Percentiles rank a stretch among this genome's conserved stretches.
phyloP scores from a whole-genome alignment of 140 eudicot genomes.

The Erigeron philadelphicus region DNA sequence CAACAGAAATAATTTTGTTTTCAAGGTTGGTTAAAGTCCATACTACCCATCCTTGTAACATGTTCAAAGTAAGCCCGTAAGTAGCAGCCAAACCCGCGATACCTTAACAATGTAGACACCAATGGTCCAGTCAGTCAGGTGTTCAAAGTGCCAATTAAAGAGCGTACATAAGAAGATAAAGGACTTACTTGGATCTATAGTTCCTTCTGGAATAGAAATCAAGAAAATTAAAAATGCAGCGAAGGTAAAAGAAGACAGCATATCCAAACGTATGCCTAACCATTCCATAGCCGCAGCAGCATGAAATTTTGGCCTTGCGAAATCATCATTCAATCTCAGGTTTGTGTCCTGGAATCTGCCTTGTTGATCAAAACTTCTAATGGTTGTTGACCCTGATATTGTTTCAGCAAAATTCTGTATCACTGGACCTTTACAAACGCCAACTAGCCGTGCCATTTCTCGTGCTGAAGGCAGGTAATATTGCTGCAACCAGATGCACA shows the following conservation, averaged over 20 bases:
- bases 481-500: conserved; percentile 68
- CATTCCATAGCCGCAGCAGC: conserved; percentile 76
- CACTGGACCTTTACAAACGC: conserved; percentile 77
- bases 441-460: conserved; percentile 66
- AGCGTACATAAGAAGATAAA: not conserved
- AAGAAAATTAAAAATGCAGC: conserved; percentile 55
- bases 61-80: conserved; percentile 72
- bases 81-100: conserved; percentile 83
- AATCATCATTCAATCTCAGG: conserved; percentile 55
- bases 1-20: conserved; percentile 74
- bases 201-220: conserved; percentile 65
- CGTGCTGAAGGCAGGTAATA: conserved; percentile 71
- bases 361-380: conserved; percentile 78
- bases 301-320: conserved; percentile 70
- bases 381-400: conserved; percentile 67
- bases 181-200: conserved; percentile 65
- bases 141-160: no score
- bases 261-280: conserved; percentile 66
- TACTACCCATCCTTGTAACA: conserved; percentile 50
- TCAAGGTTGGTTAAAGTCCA: conserved; percentile 66
- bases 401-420: conserved; percentile 89
- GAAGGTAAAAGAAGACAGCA: conserved; percentile 57
- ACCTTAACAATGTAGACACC: conserved; percentile 29
- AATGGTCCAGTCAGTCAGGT: not conserved
- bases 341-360: conserved; percentile 49